A percentile compares a stretch with the other conserved stretches of the same genome.
phyloP scores from a whole-genome alignment of 768 basidiomycete species.

The Ramaria rubella region DNA sequence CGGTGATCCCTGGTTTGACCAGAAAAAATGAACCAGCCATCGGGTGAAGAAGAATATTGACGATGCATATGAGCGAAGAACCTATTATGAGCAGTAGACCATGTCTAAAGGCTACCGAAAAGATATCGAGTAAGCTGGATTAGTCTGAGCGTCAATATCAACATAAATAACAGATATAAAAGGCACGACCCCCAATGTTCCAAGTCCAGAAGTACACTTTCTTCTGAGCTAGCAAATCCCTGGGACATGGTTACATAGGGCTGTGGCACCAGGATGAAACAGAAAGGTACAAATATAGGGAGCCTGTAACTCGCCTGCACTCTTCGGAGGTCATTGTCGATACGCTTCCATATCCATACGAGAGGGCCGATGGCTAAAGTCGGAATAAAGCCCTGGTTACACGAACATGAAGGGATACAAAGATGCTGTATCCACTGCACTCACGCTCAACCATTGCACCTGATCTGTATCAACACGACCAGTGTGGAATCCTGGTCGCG shows the following conservation, averaged over 20 bases:
- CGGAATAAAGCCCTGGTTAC: slow-evolving; percentile 51
- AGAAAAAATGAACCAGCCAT: slow-evolving; percentile 39
- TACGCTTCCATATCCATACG: slow-evolving; percentile 41
- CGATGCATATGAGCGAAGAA: slow-evolving; percentile 44
- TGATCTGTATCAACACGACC: not conserved
- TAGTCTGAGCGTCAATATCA: slow-evolving; percentile 1
- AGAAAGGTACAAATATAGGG: not conserved
- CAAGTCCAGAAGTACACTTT: slow-evolving; percentile 52
- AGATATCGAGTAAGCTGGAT: not conserved
- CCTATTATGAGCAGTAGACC: slow-evolving; percentile 49
- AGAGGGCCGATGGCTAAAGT: slow-evolving; percentile 44
- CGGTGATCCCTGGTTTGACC: slow-evolving; percentile 7
- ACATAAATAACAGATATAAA: not conserved
- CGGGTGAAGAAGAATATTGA: slow-evolving; percentile 48
- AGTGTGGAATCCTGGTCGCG: slow-evolving; percentile 22
- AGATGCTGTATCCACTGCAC: not conserved
- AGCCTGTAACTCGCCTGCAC: slow-evolving; percentile 42
- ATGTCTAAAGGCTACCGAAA: slow-evolving; percentile 39
- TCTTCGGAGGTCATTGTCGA: slow-evolving; percentile 49
- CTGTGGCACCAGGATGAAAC: slow-evolving; percentile 25
- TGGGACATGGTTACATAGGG: slow-evolving; percentile 54
- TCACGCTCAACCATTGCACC: not conserved
- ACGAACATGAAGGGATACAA: not conserved
- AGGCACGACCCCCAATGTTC: slow-evolving; percentile 39
- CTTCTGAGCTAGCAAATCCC: slow-evolving; percentile 47